Evolutionary conservation across 768 basidiomycete genomes (phyloP).

Genomic region (Rhodotorula babjevae): DNA sequence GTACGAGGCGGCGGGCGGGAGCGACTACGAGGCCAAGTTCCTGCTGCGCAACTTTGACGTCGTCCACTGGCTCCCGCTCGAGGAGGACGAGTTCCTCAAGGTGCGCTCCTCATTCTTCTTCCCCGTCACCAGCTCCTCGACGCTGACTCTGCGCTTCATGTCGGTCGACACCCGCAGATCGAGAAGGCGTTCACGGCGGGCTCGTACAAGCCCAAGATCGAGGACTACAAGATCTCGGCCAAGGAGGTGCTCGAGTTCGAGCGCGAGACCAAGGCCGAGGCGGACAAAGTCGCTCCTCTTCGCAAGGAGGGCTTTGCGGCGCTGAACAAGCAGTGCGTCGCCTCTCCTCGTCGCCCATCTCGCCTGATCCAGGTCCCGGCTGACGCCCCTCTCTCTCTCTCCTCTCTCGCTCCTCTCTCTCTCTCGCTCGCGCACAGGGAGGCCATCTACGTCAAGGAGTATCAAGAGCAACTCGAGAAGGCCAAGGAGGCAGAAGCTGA

Average conservation of each 20-base stretch:
- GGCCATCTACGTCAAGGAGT: conserved; percentile 8
- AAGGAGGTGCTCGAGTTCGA: conserved; percentile 53
- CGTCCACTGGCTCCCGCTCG: conserved; percentile 46
- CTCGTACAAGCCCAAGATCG: conserved; percentile 49
- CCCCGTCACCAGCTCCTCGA: neutral
- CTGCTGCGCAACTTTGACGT: conserved; percentile 62
- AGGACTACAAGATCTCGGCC: conserved; percentile 54
- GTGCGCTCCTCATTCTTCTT: conserved; percentile 43
- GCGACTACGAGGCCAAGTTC: conserved; percentile 57
- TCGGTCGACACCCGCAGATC: neutral
- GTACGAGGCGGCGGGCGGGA: conserved; percentile 44
- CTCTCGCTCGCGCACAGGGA: neutral
- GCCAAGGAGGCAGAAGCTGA: conserved; percentile 9
- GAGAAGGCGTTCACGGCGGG: conserved; percentile 39
- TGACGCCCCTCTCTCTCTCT: neutral
- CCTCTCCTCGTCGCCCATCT: neutral
- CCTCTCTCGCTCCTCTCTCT: neutral
- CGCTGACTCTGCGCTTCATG: neutral
- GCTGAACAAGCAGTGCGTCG: conserved; percentile 15
- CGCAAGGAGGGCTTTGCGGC: conserved; percentile 9
- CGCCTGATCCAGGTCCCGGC: too few relatives aligned
- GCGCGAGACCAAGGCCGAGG: conserved; percentile 45
- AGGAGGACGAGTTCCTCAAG: conserved; percentile 54
- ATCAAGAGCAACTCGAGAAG: conserved; percentile 7
- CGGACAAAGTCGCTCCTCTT: neutral